Base-by-base conservation (phyloP, 2,329 filamentous ascomycete genomes). In the Penicillium verrucosum region DNA sequence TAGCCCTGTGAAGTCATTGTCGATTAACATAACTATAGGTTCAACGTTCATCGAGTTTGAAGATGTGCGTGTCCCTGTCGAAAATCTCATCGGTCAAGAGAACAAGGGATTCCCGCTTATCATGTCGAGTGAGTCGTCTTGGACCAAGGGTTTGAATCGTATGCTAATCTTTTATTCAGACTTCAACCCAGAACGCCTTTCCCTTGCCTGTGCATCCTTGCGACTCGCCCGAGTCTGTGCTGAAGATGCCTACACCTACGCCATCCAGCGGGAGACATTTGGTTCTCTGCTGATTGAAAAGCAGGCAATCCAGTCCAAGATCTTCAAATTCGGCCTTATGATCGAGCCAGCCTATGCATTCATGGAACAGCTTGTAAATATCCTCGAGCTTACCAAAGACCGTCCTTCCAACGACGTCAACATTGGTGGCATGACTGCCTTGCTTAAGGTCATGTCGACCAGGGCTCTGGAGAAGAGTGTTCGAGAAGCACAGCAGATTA, bases 151-250 rank as follows among this genome's bases (percentile, higher is more conserved):
- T 34, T 12, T 40, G 40, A 16, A 16, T 27, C 1, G 0, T 12
- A 4, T 25, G 2, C 43, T 59, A 16, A 60, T 34, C 0, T 5
- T 6, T 9, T 2, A 12, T 32, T 40, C 59, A 70, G 78, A 90
- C 74, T 90, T 91, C 80, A 91, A 91, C 73, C 87, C 90, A 68
- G 88, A 92, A 70, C 82, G 88, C 0, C 78, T 90, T 5, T 79
- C 79, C 7, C 87, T 91, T 55, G 81, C 85, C 2, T 84, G 89
- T 41, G 80, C 82, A 1, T 81, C 82, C 1, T 85, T 87, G 1
- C 78, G 88, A 5, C 79, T 86, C 60, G 78, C 86, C 2, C 78
- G 82, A 4, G 83, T 88, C 5, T 86, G 84, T 8, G 76, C 87
- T 2, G 73, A 79, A 49, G 75, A 84, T 6, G 85, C 85, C 0